A percentile compares a stretch with the other conserved stretches of the same genome.
phyloP scores from a whole-genome alignment of 2,329 filamentous ascomycete species.

The Pyrenochaeta sp. region DNA sequence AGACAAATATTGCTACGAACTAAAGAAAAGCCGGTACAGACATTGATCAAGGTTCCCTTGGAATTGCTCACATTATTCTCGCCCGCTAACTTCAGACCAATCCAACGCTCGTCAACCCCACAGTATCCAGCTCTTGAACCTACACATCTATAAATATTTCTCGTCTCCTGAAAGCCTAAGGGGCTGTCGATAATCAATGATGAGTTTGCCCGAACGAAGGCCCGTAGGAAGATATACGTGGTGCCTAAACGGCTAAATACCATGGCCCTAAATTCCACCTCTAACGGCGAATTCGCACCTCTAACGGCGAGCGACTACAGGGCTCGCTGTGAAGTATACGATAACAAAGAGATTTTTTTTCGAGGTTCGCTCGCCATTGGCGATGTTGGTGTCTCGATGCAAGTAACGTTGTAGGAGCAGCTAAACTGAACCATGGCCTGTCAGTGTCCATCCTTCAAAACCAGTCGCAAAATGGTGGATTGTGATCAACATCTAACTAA shows the following conservation, averaged over 20 bases:
- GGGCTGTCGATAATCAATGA: conserved; percentile 9
- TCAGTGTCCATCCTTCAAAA: neutral
- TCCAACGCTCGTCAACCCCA: too few species aligned
- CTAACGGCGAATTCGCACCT: too few species aligned
- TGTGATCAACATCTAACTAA: neutral
- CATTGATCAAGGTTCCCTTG: too few species aligned
- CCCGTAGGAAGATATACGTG: conserved; percentile 7
- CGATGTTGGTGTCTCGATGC: neutral
- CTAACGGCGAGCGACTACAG: conserved; percentile 5
- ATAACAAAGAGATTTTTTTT: neutral
- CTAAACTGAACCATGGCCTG: neutral
- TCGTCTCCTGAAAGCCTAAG: conserved; percentile 1
- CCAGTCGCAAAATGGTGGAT: neutral
- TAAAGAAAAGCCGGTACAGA: too few species aligned
- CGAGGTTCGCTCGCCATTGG: neutral
- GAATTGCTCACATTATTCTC: too few species aligned
- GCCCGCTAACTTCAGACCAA: too few species aligned
- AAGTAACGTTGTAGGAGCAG: neutral
- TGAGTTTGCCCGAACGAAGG: conserved; percentile 6
- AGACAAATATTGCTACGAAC: too few species aligned
- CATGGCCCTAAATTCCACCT: conserved; percentile 4
- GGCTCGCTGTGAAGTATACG: neutral
- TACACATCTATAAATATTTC: neutral
- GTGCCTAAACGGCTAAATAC: conserved; percentile 47
- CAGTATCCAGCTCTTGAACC: neutral